Percentiles rank a stretch among this genome's conserved stretches.
phyloP scores from a whole-genome alignment of 345 rosid genomes.

The Pistacia vera region DNA sequence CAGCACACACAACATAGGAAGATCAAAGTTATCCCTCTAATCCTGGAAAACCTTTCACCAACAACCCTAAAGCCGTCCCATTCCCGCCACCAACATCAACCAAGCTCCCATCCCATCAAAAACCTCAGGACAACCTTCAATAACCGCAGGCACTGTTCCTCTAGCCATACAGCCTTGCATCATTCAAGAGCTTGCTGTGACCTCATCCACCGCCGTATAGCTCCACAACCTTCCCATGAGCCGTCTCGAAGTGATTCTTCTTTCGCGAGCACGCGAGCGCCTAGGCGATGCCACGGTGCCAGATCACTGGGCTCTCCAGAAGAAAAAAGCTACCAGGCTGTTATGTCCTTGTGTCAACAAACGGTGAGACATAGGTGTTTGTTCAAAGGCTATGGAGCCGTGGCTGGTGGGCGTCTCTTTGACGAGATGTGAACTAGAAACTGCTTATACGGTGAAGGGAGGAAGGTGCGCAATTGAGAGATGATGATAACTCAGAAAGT shows the following conservation, averaged over 20 bases:
- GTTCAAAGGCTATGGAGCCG: slow-evolving; percentile 33
- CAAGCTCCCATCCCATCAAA: slow-evolving; percentile 51
- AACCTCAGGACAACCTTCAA: slow-evolving; percentile 44
- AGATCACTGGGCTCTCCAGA: slow-evolving; percentile 50
- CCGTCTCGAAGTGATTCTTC: slow-evolving; percentile 22
- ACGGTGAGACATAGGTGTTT: slow-evolving; percentile 64
- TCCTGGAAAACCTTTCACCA: slow-evolving; percentile 64
- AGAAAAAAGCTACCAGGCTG: slow-evolving; percentile 49
- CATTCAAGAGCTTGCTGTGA: slow-evolving; percentile 43
- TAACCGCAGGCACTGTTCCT: slow-evolving; percentile 34
- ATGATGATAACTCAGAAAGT: slow-evolving; percentile 49
- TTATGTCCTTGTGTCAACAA: slow-evolving; percentile 39
- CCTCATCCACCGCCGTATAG: slow-evolving; percentile 42
- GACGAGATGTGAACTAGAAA: slow-evolving; percentile 59
- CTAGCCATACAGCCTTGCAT: slow-evolving; percentile 70
- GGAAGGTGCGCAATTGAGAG: slow-evolving; percentile 49
- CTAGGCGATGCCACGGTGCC: slow-evolving; percentile 59
- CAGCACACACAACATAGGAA: slow-evolving; percentile 58
- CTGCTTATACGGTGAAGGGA: slow-evolving; percentile 61
- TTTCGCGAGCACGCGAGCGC: slow-evolving; percentile 34
- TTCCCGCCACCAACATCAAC: slow-evolving; percentile 81
- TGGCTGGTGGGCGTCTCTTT: slow-evolving; percentile 31
- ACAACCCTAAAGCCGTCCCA: slow-evolving; percentile 50
- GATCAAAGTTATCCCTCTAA: slow-evolving; percentile 73
- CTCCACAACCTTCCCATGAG: slow-evolving; percentile 53